These are phyloP conservation scores for Aspergillus asperescens DNA, from an alignment of 495 filamentous ascomycete genomes.

Conservation along the genomic window DNA sequence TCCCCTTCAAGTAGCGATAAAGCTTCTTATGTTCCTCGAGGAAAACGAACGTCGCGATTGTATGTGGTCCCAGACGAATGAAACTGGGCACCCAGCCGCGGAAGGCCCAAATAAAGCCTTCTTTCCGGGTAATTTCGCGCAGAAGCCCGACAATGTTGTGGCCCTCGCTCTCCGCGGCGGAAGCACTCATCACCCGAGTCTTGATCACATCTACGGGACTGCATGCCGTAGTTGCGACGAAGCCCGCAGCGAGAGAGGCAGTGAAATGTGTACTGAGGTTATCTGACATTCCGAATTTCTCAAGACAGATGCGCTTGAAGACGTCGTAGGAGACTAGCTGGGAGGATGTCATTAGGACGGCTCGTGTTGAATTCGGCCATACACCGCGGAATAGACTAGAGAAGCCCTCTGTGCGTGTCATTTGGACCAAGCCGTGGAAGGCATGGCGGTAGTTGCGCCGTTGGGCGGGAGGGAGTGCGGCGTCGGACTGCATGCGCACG, in stretches of 20 bases:
- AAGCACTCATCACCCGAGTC: slow-evolving; percentile 84
- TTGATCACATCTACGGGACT: slow-evolving; percentile 97
- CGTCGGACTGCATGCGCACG: slow-evolving; percentile 97
- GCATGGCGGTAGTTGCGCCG: slow-evolving; percentile 87
- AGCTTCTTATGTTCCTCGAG: slow-evolving; percentile 70
- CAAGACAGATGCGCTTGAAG: slow-evolving; percentile 76
- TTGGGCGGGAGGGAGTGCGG: slow-evolving; percentile 64
- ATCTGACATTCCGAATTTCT: slow-evolving; percentile 64
- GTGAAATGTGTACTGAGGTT: slow-evolving; percentile 79
- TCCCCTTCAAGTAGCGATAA: slow-evolving; percentile 44
- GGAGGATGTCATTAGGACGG: slow-evolving; percentile 87
- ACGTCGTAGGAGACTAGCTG: slow-evolving; percentile 90
- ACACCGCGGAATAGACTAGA: slow-evolving; percentile 77
- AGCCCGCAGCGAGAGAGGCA: slow-evolving; percentile 79
- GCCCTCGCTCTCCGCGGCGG: slow-evolving; percentile 44
- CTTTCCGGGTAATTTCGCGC: slow-evolving; percentile 63
- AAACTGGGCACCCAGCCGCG: slow-evolving; percentile 98
- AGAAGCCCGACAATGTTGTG: slow-evolving; percentile 56
- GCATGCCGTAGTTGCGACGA: slow-evolving; percentile 92
- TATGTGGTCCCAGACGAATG: slow-evolving; percentile 86
- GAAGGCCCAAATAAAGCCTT: slow-evolving; percentile 88
- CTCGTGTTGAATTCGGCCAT: slow-evolving; percentile 83
- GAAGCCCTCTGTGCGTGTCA: slow-evolving; percentile 74
- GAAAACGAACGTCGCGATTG: slow-evolving; percentile 91
- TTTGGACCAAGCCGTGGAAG: slow-evolving; percentile 76